phyloP scores from a whole-genome alignment of 2,329 filamentous ascomycete genomes.

The Pseudogymnoascus sp. region DNA sequence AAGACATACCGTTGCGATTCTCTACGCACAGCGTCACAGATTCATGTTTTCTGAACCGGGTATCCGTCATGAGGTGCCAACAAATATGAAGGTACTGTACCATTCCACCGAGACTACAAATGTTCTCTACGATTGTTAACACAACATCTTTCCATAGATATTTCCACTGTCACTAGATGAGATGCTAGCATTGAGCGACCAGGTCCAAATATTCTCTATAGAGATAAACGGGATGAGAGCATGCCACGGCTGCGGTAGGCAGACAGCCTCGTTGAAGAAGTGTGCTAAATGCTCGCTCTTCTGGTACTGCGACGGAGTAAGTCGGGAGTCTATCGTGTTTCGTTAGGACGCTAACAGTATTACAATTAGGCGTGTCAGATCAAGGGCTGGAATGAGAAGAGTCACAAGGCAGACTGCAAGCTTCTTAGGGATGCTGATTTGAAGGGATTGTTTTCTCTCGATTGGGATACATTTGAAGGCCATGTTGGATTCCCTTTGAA shows the following conservation, averaged over 20 bases:
- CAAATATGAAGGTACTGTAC: slow-evolving; percentile 18
- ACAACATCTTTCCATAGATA: slow-evolving; percentile 12
- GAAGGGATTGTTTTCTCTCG: slow-evolving; percentile 21
- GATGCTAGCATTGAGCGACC: slow-evolving; percentile 17
- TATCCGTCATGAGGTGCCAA: slow-evolving; percentile 17
- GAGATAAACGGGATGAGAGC: slow-evolving; percentile 18
- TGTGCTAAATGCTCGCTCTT: slow-evolving; percentile 22
- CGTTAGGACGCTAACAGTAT: slow-evolving; percentile 12
- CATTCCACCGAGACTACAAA: not conserved
- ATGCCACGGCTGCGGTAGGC: slow-evolving; percentile 19
- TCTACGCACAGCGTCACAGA: slow-evolving; percentile 16
- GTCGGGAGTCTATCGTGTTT: not conserved
- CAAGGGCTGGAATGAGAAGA: slow-evolving; percentile 25
- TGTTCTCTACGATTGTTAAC: slow-evolving; percentile 8
- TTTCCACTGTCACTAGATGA: slow-evolving; percentile 17
- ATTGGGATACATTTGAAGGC: slow-evolving; percentile 23
- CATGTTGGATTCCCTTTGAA: slow-evolving; percentile 21
- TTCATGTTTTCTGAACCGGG: slow-evolving; percentile 13
- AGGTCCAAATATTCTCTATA: slow-evolving; percentile 20
- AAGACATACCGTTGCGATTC: slow-evolving; percentile 18
- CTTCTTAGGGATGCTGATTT: slow-evolving; percentile 26
- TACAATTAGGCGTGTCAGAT: slow-evolving; percentile 22
- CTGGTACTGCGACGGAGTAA: slow-evolving; percentile 25
- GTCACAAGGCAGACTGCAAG: slow-evolving; percentile 26
- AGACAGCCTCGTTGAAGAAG: slow-evolving; percentile 15